Conservation (phyloP, 2,329 filamentous ascomycete species). For the Volutella citrinella region DNA sequence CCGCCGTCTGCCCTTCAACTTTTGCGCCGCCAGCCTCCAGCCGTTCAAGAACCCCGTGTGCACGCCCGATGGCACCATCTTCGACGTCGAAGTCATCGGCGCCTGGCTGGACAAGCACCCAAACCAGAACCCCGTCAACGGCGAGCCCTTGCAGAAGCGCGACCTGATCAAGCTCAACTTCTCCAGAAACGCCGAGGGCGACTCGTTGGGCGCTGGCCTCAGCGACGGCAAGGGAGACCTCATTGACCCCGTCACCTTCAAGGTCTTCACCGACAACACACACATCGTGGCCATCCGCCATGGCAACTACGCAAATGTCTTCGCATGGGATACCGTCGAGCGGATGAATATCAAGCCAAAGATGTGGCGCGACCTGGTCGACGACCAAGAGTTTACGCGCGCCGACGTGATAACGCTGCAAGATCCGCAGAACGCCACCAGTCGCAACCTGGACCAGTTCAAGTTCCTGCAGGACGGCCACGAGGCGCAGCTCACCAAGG, state of each 20-base stretch:
- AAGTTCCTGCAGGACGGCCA: constrained; percentile 84
- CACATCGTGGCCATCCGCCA: constrained; percentile 86
- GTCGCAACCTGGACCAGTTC: constrained; percentile 81
- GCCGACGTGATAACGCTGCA: constrained; percentile 95
- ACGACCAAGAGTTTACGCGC: constrained; percentile 80
- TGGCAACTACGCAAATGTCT: constrained; percentile 86
- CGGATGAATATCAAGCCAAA: constrained; percentile 95
- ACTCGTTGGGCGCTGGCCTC: constrained; percentile 44
- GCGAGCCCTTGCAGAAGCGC: constrained; percentile 70
- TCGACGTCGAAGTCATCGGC: constrained; percentile 91
- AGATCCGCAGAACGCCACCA: constrained; percentile 86
- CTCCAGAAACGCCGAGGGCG: constrained; percentile 77
- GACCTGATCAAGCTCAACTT: constrained; percentile 92
- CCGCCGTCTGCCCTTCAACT: constrained; percentile 93
- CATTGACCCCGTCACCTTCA: constrained; percentile 95
- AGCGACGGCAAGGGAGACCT: constrained; percentile 68
- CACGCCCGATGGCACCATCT: constrained; percentile 81
- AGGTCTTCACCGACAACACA: constrained; percentile 96
- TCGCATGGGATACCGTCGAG: constrained; percentile 93
- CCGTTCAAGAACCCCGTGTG: constrained; percentile 95
- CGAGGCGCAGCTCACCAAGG: constrained; percentile 62
- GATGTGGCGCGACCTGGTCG: constrained; percentile 89
- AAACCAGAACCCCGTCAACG: constrained; percentile 85
- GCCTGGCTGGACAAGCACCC: constrained; percentile 89
- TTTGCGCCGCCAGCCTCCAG: constrained; percentile 92